phyloP scores from a whole-genome alignment of 495 filamentous ascomycete genomes.

The Hypoxylon subgilvum region DNA sequence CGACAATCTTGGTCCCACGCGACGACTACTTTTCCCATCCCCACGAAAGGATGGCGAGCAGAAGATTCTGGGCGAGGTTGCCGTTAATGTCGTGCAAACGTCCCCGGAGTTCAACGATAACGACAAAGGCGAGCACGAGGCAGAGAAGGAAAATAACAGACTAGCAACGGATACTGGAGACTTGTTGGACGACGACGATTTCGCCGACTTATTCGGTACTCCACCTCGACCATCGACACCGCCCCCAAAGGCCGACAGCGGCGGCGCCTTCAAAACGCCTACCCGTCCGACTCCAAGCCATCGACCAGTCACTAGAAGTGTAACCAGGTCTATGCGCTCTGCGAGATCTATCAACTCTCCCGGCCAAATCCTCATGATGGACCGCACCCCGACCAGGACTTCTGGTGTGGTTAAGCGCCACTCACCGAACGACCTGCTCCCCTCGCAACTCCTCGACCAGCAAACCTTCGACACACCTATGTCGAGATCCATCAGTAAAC shows the following conservation, averaged over 20 bases:
- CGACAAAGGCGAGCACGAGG: slow-evolving; percentile 45
- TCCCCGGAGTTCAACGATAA: slow-evolving; percentile 39
- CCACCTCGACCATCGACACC: slow-evolving; percentile 66
- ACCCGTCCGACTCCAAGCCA: slow-evolving; percentile 63
- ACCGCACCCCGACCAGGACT: slow-evolving; percentile 53
- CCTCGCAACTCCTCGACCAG: slow-evolving; percentile 44
- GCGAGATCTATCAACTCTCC: slow-evolving; percentile 46
- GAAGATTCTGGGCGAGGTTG: slow-evolving; percentile 64
- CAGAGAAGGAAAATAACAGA: slow-evolving; percentile 50
- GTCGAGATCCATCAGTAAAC: slow-evolving; percentile 63
- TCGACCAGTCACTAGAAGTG: slow-evolving; percentile 62
- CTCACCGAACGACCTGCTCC: slow-evolving; percentile 43
- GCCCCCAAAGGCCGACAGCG: slow-evolving; percentile 55
- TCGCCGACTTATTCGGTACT: slow-evolving; percentile 65
- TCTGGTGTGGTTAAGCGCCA: slow-evolving; percentile 35
- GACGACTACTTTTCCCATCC: slow-evolving; percentile 81
- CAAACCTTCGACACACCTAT: slow-evolving; percentile 60
- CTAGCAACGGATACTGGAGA: slow-evolving; percentile 26
- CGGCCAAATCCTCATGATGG: slow-evolving; percentile 38
- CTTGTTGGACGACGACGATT: slow-evolving; percentile 52
- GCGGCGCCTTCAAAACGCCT: slow-evolving; percentile 62
- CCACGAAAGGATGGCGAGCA: slow-evolving; percentile 64
- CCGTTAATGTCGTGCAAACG: slow-evolving; percentile 62
- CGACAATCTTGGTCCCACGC: slow-evolving; percentile 69
- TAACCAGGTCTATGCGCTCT: slow-evolving; percentile 58